Conservation (phyloP, 2,329 filamentous ascomycete species). For the Aspergillus chevalieri region DNA sequence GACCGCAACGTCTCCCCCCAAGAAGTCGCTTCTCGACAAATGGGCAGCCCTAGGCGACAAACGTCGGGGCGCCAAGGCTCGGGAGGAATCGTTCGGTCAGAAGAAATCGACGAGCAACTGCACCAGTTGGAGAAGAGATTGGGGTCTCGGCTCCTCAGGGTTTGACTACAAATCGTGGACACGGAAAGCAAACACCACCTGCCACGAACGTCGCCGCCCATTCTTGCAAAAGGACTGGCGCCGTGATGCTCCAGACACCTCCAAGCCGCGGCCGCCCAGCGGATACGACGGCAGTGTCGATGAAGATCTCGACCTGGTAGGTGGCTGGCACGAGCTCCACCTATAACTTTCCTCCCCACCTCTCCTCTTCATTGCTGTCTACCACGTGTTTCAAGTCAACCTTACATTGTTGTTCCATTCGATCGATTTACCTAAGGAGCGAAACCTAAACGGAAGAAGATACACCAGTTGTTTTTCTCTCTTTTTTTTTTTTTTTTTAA, state of each 20-base stretch:
- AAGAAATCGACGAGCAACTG: conserved; percentile 41
- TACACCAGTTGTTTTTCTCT: no score
- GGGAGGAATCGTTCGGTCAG: conserved; percentile 47
- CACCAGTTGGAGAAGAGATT: conserved; percentile 39
- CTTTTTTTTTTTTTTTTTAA: no score
- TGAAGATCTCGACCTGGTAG: conserved; percentile 88
- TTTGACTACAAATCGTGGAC: conserved; percentile 30
- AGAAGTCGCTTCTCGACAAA: conserved; percentile 59
- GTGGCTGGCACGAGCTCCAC: conserved; percentile 72
- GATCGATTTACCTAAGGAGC: conserved; percentile 6
- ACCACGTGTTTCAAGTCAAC: conserved; percentile 7
- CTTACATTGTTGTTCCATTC: conserved; percentile 14
- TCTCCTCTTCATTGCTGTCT: conserved; percentile 5
- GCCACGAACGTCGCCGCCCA: conserved; percentile 29
- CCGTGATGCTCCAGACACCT: conserved; percentile 25
- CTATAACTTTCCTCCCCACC: conserved; percentile 38
- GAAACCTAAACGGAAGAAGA: not conserved
- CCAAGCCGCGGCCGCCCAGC: conserved; percentile 26
- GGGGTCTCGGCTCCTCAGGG: conserved; percentile 32
- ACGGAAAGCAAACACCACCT: conserved; percentile 26
- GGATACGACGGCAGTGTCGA: conserved; percentile 51
- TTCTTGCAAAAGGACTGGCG: conserved; percentile 46
- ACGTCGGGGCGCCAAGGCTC: conserved; percentile 60
- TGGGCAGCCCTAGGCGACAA: conserved; percentile 85
- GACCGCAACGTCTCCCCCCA: conserved; percentile 44